Percentiles rank a stretch among this genome's conserved stretches.
These are phyloP conservation scores for Eremothecium sinecaudum DNA, from an alignment of 1,139 yeast species.

Conservation along the genomic window DNA sequence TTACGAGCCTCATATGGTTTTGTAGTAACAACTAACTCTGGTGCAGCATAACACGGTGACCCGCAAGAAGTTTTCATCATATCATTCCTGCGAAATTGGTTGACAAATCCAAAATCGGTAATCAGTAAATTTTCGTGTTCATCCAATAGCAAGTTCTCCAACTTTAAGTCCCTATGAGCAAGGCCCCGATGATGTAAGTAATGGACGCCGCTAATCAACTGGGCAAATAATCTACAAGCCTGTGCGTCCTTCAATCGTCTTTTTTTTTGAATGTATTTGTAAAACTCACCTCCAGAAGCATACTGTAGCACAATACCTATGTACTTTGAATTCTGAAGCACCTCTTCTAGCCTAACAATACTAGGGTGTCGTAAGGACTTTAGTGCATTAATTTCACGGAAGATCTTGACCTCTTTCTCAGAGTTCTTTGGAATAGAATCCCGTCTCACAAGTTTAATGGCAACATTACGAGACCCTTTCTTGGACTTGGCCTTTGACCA, in stretches of 20 bases:
- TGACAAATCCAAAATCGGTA: constrained; percentile 84
- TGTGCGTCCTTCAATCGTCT: constrained; percentile 75
- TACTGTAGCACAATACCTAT: constrained; percentile 94
- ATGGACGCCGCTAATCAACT: constrained; percentile 85
- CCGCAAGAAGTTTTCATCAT: constrained; percentile 96
- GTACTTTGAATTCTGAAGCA: constrained; percentile 85
- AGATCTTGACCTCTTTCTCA: constrained; percentile 79
- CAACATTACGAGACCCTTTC: constrained; percentile 65
- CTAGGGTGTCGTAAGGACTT: constrained; percentile 86
- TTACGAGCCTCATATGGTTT: constrained; percentile 87
- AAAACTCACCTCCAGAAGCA: constrained; percentile 95
- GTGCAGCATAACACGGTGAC: constrained; percentile 97
- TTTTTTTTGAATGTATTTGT: constrained; percentile 82
- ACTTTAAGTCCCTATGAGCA: constrained; percentile 67
- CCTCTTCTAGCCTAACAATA: constrained; percentile 84
- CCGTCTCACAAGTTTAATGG: constrained; percentile 81
- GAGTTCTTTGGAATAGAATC: constrained; percentile 78
- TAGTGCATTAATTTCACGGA: constrained; percentile 85
- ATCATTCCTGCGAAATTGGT: constrained; percentile 66
- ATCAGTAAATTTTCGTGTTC: constrained; percentile 59
- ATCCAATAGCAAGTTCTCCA: constrained; percentile 63
- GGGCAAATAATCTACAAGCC: constrained; percentile 86
- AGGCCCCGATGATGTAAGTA: constrained; percentile 63
- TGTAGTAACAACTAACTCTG: constrained; percentile 84
- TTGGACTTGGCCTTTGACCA: constrained; percentile 45